Evolutionary conservation across 2,329 filamentous ascomycete species (phyloP).

Genomic region (Dryadomyces quercivorus): DNA sequence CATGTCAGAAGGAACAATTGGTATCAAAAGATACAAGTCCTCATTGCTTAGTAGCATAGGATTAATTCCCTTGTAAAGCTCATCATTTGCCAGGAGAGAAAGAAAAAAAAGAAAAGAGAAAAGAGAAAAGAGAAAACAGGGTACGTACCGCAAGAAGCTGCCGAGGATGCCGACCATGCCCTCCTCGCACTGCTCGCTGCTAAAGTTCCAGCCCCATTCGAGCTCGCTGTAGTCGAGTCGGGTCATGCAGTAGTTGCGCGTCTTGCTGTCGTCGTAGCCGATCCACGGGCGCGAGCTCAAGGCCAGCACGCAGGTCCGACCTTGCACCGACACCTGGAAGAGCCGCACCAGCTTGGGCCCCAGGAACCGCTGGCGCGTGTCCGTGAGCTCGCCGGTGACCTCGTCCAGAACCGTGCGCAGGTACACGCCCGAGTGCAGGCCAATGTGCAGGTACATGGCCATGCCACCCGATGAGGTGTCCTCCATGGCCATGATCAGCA

Average conservation of each 20-base stretch:
- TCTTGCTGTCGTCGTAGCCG: constrained; percentile 80
- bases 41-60: constrained; percentile 45
- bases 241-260: constrained; percentile 80
- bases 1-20: constrained; percentile 98
- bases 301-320: constrained; percentile 73
- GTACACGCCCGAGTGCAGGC: constrained; percentile 90
- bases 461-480: constrained; percentile 83
- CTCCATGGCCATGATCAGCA: constrained; percentile 90
- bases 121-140: constrained; percentile 28
- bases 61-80: constrained; percentile 38
- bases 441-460: constrained; percentile 90
- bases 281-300: constrained; percentile 94
- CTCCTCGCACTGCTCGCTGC: constrained; percentile 84
- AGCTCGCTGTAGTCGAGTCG: constrained; percentile 79
- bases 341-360: constrained; percentile 83
- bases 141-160: constrained; percentile 66
- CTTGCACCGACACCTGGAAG: constrained; percentile 81
- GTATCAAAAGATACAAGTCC: constrained; percentile 43
- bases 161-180: constrained; percentile 90
- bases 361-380: constrained; percentile 88
- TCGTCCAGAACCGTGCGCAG: constrained; percentile 91
- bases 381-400: constrained; percentile 86
- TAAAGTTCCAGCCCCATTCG: constrained; percentile 94
- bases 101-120: constrained; percentile 16
- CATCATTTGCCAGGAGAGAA: constrained; percentile 38